phyloP scores from a whole-genome alignment of 345 rosid genomes.

The Hirschfeldia incana region DNA sequence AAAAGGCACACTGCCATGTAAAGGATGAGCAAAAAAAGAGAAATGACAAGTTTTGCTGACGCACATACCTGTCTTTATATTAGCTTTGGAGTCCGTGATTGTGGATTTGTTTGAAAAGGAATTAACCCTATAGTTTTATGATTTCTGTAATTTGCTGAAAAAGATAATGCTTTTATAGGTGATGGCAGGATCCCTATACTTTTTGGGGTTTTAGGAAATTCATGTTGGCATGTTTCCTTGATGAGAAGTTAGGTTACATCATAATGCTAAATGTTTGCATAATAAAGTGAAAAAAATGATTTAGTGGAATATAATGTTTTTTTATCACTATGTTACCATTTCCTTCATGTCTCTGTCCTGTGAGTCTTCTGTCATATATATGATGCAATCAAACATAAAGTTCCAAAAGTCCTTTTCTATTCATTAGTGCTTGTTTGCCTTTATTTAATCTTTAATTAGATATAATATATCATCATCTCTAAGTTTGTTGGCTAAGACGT shows the following conservation, averaged over 20 bases:
- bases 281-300: conserved; percentile 14
- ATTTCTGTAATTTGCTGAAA: no score
- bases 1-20: conserved; percentile 35
- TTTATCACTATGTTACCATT: neutral
- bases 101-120: conserved; percentile 40
- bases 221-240: conserved; percentile 17
- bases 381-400: conserved; percentile 20
- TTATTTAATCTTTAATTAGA: neutral
- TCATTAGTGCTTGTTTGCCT: conserved; percentile 13
- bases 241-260: conserved; percentile 25
- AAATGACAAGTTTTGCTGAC: conserved; percentile 38
- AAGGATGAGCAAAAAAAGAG: conserved; percentile 21
- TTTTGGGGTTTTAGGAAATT: conserved; percentile 12
- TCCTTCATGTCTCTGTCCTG: conserved; percentile 24
- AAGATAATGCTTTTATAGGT: neutral
- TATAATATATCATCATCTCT: conserved; percentile 5
- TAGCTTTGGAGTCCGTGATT: conserved; percentile 35
- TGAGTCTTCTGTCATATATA: conserved; percentile 23
- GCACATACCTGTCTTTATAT: conserved; percentile 21
- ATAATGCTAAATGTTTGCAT: conserved; percentile 21
- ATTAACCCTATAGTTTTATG: conserved; percentile 16
- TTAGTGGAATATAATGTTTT: conserved; percentile 6
- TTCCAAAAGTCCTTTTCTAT: conserved; percentile 11
- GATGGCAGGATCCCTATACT: conserved; percentile 21
- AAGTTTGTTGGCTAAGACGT: conserved; percentile 18